Evolutionary conservation across 495 filamentous ascomycete species (phyloP).

Genomic region (Podospora pseudoanserina): DNA sequence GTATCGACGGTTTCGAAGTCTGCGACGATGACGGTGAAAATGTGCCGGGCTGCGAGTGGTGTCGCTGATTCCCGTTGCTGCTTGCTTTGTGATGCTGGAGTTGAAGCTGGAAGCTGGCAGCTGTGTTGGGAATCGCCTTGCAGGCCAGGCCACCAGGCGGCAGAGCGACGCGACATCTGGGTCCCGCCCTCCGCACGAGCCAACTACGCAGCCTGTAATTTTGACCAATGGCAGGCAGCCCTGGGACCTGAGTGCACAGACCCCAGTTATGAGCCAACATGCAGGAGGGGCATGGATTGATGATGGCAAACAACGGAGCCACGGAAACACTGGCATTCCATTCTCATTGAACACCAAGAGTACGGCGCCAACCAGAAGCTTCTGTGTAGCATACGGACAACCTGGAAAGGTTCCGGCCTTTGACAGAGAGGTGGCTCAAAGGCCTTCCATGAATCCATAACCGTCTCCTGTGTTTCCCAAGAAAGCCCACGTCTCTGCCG

Average conservation of each 20-base stretch:
- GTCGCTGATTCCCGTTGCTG: conserved; percentile 4
- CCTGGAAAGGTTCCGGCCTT: not conserved
- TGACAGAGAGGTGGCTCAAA: not conserved
- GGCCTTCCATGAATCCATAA: not conserved
- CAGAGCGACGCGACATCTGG: conserved; percentile 23
- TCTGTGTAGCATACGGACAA: not conserved
- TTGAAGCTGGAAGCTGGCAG: conserved; percentile 12
- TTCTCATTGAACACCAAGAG: not conserved
- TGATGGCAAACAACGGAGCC: not conserved
- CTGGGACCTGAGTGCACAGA: not conserved
- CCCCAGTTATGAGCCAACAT: not conserved
- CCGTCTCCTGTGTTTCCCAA: not conserved
- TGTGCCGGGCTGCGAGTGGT: not conserved
- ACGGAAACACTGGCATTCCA: not conserved
- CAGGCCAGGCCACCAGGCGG: conserved; percentile 22
- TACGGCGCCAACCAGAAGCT: not conserved
- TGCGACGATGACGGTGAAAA: not conserved
- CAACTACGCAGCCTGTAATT: not conserved
- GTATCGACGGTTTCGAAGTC: not conserved
- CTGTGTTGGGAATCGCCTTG: conserved; percentile 6
- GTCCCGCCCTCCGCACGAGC: conserved; percentile 7
- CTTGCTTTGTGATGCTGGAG: conserved; percentile 9
- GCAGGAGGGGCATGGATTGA: not conserved
- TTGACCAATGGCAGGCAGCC: not conserved
- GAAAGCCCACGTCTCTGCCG: not conserved